Evolutionary conservation across 306 rosid species (phyloP).

Genomic region (Biancaea sappan): DNA sequence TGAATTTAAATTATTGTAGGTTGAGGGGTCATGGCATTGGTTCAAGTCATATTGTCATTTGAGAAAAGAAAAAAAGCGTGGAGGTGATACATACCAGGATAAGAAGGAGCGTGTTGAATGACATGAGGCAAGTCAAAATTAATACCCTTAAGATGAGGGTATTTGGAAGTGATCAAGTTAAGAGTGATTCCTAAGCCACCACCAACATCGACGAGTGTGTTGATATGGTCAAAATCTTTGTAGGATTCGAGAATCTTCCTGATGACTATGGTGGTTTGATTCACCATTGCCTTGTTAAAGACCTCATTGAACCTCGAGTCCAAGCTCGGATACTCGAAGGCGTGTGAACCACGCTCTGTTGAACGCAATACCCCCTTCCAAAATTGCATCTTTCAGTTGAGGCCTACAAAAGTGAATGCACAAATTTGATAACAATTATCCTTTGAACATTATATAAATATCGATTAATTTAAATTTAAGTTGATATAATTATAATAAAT

Average conservation of each 20-base stretch:
- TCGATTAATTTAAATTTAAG: too few species aligned
- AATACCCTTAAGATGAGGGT: slow-evolving; percentile 48
- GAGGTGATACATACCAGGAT: slow-evolving; percentile 42
- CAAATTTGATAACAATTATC: too few species aligned
- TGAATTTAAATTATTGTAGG: too few species aligned
- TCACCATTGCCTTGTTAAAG: slow-evolving; percentile 46
- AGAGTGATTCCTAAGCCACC: slow-evolving; percentile 46
- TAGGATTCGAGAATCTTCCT: slow-evolving; percentile 35
- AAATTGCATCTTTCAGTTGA: slow-evolving; percentile 32
- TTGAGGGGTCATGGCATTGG: too few species aligned
- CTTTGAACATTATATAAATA: too few species aligned
- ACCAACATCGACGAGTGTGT: slow-evolving; percentile 49
- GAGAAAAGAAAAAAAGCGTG: too few species aligned
- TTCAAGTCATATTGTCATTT: too few species aligned
- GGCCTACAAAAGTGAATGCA: slow-evolving; percentile 22
- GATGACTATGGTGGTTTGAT: slow-evolving; percentile 15
- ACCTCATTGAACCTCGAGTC: slow-evolving; percentile 31
- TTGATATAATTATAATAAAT: too few species aligned
- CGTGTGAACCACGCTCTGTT: slow-evolving; percentile 28
- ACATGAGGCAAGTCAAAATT: not conserved
- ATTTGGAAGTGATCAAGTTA: slow-evolving; percentile 38
- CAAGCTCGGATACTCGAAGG: slow-evolving; percentile 23
- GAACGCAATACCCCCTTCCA: slow-evolving; percentile 42
- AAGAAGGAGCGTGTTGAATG: not conserved
- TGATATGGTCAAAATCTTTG: slow-evolving; percentile 36